Base-by-base conservation (phyloP, 441 rosid genomes). In the Populus hybrid region DNA sequence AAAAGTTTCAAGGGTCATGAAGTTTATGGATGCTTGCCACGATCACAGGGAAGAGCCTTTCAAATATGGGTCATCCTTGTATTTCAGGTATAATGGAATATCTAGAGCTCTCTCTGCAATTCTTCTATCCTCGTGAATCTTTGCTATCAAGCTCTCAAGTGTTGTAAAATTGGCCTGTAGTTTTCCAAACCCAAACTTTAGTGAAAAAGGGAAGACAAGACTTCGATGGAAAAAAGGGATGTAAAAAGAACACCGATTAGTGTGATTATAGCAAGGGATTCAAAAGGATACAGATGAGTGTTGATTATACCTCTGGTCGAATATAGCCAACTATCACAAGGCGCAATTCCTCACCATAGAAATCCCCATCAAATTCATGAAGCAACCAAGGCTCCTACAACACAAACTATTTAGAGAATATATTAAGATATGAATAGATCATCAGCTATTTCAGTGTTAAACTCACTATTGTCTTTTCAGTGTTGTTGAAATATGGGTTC, bases 331-430 rank as follows among this genome's bases (percentile, higher is more conserved):
- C 92, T 28, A 95, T 73, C 66, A 92, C 87, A 53, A 95, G 93
- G 74, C 73, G 89, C 70, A 93, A 80, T 82, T 91, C 99, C 86
- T 89, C 96, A 0, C 93, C 98, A 21, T 95, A 93, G 87, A 92
- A 92, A 84, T 93, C 97, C 73, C 89, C 96, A 1, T 85, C 38
- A 73, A 93, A 95, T 74, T 93, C 89, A 76, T 92, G 93, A 78
- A 92, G 96, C 84, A 95, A 79, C 97, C 99, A 92, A 64, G 98
- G 99, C 74, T 95, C 98, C 99, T 93, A 80, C 72, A 76, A 7
- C 12, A 74, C 38, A 9, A 45, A 53, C 35, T 11, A 29, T 66
- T 82, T 50, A 78, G 67, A 18, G 67, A 68, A 40, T 45, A 5
- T 7, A 29, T 14, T 53, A 23, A 3, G 10, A 29, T 18, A 38